phyloP scores from a whole-genome alignment of 768 basidiomycete genomes.

The Agaricus bisporus region DNA sequence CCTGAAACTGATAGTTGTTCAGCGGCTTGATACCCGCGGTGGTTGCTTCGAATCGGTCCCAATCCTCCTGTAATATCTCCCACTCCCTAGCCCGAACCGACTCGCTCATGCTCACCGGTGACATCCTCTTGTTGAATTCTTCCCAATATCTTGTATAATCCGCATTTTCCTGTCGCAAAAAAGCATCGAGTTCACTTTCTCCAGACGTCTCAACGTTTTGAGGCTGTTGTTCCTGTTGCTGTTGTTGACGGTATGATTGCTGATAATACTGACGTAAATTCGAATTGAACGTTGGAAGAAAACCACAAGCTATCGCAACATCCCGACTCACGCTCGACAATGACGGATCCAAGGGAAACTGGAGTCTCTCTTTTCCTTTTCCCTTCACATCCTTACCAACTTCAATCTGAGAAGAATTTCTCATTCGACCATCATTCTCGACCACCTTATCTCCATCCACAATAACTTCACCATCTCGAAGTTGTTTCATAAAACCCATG shows the following conservation, averaged over 20 bases:
- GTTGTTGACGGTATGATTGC: not conserved
- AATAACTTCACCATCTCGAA: slow-evolving; percentile 72
- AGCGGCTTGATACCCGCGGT: slow-evolving; percentile 54
- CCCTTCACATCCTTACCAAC: slow-evolving; percentile 47
- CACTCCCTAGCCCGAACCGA: slow-evolving; percentile 38
- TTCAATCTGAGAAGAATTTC: slow-evolving; percentile 13
- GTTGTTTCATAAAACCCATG: slow-evolving; percentile 77
- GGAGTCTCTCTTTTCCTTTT: slow-evolving; percentile 40
- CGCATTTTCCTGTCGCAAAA: slow-evolving; percentile 64
- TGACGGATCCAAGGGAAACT: slow-evolving; percentile 24
- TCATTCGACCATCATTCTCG: slow-evolving; percentile 33
- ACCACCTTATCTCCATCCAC: slow-evolving; percentile 81
- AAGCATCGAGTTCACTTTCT: slow-evolving; percentile 55
- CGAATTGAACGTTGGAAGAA: not conserved
- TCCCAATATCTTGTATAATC: slow-evolving; percentile 63
- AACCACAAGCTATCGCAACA: not conserved
- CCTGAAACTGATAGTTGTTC: slow-evolving; percentile 63
- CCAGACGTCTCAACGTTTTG: too few relatives aligned
- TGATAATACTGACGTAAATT: slow-evolving; percentile 5
- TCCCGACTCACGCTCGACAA: not conserved
- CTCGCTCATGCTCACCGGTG: slow-evolving; percentile 10
- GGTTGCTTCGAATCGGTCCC: slow-evolving; percentile 81
- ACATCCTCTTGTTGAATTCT: slow-evolving; percentile 24
- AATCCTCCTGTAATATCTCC: slow-evolving; percentile 66
- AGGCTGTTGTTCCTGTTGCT: slow-evolving; percentile 1